Conservation (phyloP, 2,329 filamentous ascomycete genomes). For the Botrytis fabae region DNA sequence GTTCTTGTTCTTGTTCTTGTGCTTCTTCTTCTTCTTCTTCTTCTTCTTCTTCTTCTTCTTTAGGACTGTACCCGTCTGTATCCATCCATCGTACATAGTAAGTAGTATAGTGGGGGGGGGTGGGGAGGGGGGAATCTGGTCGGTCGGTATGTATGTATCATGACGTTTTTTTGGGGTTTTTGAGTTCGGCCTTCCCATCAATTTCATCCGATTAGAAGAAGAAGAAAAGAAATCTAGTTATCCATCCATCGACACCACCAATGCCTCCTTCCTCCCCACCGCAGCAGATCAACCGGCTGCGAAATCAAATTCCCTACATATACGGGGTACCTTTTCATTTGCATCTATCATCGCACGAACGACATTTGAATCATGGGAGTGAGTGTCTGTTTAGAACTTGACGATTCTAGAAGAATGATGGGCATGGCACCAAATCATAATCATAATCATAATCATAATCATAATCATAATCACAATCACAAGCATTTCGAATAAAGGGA, state of each 20-base stretch:
- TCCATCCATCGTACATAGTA: not conserved
- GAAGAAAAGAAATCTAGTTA: not conserved
- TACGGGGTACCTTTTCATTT: not conserved
- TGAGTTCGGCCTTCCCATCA: not conserved
- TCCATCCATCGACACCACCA: too few relatives aligned
- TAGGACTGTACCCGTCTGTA: not conserved
- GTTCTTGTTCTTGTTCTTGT: not conserved
- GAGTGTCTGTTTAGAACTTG: too few relatives aligned
- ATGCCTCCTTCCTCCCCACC: too few relatives aligned
- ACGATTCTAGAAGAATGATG: not conserved
- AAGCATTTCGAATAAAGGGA: not conserved
- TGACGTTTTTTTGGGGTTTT: not conserved
- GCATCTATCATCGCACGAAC: not conserved
- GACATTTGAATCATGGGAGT: not conserved
- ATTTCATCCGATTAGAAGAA: constrained; percentile 1
- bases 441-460: not conserved
- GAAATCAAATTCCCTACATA: not conserved
- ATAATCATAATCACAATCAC: not conserved
- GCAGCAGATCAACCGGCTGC: not conserved
- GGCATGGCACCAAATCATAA: not conserved
- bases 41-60: not conserved
- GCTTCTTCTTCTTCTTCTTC: not conserved
- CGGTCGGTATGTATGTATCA: not conserved
- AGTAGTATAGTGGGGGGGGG: constrained; percentile 4
- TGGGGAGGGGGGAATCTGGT: not conserved